Percentiles rank a stretch among this genome's conserved stretches.
phyloP scores from a whole-genome alignment of 2,329 filamentous ascomycete genomes.

The Biscogniauxia sp. region DNA sequence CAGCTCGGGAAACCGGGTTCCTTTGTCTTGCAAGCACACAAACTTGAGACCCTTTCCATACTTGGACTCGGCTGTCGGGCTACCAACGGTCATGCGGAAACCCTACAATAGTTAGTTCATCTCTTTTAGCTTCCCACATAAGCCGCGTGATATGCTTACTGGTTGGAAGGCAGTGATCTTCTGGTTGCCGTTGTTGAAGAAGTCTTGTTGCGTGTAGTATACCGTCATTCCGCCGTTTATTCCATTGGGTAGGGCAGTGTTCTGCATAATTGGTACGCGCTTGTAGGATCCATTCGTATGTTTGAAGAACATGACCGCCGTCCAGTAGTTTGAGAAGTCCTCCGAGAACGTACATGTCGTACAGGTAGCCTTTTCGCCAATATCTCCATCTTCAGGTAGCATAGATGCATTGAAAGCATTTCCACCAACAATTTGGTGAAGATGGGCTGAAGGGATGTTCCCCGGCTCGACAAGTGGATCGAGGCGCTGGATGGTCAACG shows the following conservation, averaged over 20 bases:
- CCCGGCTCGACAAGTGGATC: constrained; percentile 32
- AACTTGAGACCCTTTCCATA: constrained; percentile 39
- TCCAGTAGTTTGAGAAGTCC: constrained; percentile 33
- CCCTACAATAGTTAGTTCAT: constrained; percentile 26
- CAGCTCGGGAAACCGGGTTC: constrained; percentile 40
- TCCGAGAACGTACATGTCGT: constrained; percentile 32
- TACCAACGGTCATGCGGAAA: constrained; percentile 44
- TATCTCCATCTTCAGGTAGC: constrained; percentile 24
- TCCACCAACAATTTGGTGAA: constrained; percentile 33
- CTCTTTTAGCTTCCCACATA: not conserved
- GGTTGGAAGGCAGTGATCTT: constrained; percentile 45
- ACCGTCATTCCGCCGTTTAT: constrained; percentile 33
- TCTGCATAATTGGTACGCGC: constrained; percentile 31
- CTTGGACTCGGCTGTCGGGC: constrained; percentile 31
- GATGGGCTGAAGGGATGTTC: constrained; percentile 26
- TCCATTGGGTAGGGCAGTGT: constrained; percentile 26
- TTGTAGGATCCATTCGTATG: constrained; percentile 32
- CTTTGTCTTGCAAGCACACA: constrained; percentile 39
- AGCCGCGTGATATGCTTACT: constrained; percentile 22
- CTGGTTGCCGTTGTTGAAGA: constrained; percentile 29
- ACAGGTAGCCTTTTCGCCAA: constrained; percentile 26
- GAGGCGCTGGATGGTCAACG: constrained; percentile 29
- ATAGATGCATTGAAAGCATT: constrained; percentile 33
- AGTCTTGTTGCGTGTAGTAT: constrained; percentile 33
- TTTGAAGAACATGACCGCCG: constrained; percentile 32